These are phyloP conservation scores for Colletotrichum australisinense DNA, from an alignment of 2,329 filamentous ascomycete genomes.

Conservation along the genomic window DNA sequence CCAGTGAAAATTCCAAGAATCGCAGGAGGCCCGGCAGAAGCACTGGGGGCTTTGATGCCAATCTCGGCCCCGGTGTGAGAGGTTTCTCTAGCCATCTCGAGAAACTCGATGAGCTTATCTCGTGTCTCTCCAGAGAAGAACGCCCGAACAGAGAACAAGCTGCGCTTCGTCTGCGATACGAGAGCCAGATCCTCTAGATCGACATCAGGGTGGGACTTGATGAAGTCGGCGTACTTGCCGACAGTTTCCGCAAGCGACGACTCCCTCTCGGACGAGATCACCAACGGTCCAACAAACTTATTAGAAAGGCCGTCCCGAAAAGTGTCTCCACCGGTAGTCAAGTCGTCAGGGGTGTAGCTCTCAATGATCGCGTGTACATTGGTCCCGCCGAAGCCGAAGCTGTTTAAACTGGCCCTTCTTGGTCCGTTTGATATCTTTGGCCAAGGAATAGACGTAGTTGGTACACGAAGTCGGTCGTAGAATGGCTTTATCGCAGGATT, in stretches of 20 bases:
- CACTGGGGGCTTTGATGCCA: neutral
- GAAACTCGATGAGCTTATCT: no score
- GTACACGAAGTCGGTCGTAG: conserved; percentile 38
- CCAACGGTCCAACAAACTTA: no score
- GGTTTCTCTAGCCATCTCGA: neutral
- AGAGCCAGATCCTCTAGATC: no score
- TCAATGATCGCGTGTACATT: conserved; percentile 43
- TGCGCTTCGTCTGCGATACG: no score
- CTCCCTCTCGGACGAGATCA: no score
- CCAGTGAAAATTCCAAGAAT: conserved; percentile 40
- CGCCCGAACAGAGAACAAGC: no score
- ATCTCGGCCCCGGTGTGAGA: no score
- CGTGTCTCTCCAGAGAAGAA: no score
- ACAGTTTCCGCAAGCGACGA: no score
- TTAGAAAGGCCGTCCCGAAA: neutral
- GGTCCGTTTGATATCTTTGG: conserved; percentile 38
- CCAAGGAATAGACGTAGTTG: conserved; percentile 39
- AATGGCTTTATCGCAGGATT: conserved; percentile 35
- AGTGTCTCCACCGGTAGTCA: neutral
- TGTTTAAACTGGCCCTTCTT: conserved; percentile 49
- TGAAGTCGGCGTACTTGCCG: no score
- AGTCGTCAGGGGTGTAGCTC: neutral
- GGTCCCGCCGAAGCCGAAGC: conserved; percentile 44
- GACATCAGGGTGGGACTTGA: no score
- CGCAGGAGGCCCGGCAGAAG: neutral